Evolutionary conservation across 2,329 filamentous ascomycete genomes (phyloP), one percentile per base, ranked within the genome.

Genomic region (Ascomycota sp.): DNA sequence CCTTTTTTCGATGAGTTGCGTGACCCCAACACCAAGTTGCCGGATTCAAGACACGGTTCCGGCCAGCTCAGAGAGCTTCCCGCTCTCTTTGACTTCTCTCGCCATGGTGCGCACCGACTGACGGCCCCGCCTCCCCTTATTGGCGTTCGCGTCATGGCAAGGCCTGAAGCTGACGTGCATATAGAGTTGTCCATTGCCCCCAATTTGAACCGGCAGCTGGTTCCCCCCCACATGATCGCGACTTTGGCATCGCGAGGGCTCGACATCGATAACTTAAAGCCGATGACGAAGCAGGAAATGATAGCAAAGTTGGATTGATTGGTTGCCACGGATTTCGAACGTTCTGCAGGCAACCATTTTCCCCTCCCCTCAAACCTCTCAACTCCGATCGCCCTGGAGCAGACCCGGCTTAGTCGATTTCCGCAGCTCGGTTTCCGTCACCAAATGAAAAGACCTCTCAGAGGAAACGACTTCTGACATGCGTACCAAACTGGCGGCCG

Each of bases 1-100:
- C 83, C 89, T 23, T 98, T 95, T 68, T 98, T 98, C 47, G 86
- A 98, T 47, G 89, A 98, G 56, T 65, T 98, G 38, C 72, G 89
- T 45, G 83, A 94, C 45, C 81, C 83, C n/a, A 73, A 54, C 51
- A 95, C 85, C 35, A 80, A 77, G 52, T 65, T 98, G 39, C 89
- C 86, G 8, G 89, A 98, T 52, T 98, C 89, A 17, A 78, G 89
- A 50, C 83, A 94, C 56, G 70, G 80, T 36, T 80, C 77, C 40
- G 78, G 77, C 36, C 65, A 78, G 28, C 56, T 78, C 29, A 77
- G 78, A 49, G 85, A 94, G 36, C 59, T 98, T 30, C 89, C 89
- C 15, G 65, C 68, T 27, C 68, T 98, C 32, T 98, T 94, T 55
- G 77, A 95, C 53, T 98, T 98, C 53, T 77, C 79, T 30, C 78